Evolutionary conservation across 2,329 filamentous ascomycete genomes (phyloP).

Genomic region (Raffaelea arxii): DNA sequence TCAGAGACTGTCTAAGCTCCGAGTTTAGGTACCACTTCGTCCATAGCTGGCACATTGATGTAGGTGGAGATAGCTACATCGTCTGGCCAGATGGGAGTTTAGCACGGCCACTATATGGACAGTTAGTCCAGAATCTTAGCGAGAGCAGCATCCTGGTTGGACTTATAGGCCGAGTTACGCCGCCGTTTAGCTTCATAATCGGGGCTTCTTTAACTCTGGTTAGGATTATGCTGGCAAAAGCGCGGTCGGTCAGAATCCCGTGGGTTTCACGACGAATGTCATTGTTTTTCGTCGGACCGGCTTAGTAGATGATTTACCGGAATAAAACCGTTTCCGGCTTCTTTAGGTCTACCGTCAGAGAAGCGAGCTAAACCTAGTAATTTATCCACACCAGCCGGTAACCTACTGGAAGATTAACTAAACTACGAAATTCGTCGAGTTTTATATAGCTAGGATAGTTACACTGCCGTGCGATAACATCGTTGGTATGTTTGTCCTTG

Average conservation of each 20-base stretch:
- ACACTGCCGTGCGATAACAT: constrained; percentile 38
- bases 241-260: constrained; percentile 20
- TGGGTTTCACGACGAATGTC: constrained; percentile 25
- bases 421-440: constrained; percentile 42
- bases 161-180: no score
- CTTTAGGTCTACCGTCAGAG: constrained; percentile 39
- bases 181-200: no score
- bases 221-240: constrained; percentile 25
- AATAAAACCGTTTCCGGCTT: constrained; percentile 36
- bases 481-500: constrained; percentile 29
- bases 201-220: constrained; percentile 19
- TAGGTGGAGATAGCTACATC: no score
- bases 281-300: constrained; percentile 23
- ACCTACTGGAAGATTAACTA: constrained; percentile 39
- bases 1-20: no score
- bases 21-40: no score
- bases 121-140: no score
- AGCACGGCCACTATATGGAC: no score
- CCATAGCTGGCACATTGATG: no score
- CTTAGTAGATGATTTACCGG: constrained; percentile 38
- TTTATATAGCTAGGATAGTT: constrained; percentile 37
- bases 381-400: constrained; percentile 44
- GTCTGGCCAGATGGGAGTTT: no score
- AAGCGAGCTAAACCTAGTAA: constrained; percentile 39
- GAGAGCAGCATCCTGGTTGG: no score